Base-by-base conservation (phyloP, 805 yeast species). In the Wickerhamia fluorescens region DNA sequence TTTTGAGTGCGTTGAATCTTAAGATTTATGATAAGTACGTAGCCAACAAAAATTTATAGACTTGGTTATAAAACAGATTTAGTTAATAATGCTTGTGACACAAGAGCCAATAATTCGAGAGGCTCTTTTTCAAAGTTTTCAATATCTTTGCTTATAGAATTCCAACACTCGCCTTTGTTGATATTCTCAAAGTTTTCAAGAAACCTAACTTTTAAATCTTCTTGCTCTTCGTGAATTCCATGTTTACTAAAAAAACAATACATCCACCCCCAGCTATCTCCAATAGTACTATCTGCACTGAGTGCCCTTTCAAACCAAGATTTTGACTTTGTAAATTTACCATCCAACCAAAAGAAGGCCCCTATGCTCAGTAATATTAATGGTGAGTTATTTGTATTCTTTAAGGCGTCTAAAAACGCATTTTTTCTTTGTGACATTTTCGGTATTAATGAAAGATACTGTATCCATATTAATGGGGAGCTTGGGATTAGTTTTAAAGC, bases 241-340 rank as follows among this genome's bases (percentile, higher is more conserved):
- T 55, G 57, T 36, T 63, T 68, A 13, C 40, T 28, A 24, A 61
- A 33, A 37, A 68, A 73, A 16, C 64, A 60, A 41, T 71, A 73
- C 27, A 64, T 45, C 79, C 86, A 78, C 1, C 75, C 71, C 81
- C 94, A 86, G 3, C 68, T 53, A 52, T 88, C 96, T 4, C 95
- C 96, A 45, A 62, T 71, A n/a, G 54, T 59, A 1, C 59, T 50
- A 32, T 77, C 75, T 2, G 64, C 59, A n/a, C 56, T 60, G 7
- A 78, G 47, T 0, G 92, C 82, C 30, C 81, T 62, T 27, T 78
- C 79, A 32, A 86, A 71, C 86, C 95, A 88, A 9, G 76, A 66
- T 31, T 63, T 58, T 0, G 94, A 84, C 38, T 76, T 78, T 2
- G 67, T 55, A 15, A 66, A 52, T 39, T 81, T 81, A 0, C 81